Base-by-base conservation (phyloP, 2,329 filamentous ascomycete genomes). In the Teratosphaeriaceae sp. region DNA sequence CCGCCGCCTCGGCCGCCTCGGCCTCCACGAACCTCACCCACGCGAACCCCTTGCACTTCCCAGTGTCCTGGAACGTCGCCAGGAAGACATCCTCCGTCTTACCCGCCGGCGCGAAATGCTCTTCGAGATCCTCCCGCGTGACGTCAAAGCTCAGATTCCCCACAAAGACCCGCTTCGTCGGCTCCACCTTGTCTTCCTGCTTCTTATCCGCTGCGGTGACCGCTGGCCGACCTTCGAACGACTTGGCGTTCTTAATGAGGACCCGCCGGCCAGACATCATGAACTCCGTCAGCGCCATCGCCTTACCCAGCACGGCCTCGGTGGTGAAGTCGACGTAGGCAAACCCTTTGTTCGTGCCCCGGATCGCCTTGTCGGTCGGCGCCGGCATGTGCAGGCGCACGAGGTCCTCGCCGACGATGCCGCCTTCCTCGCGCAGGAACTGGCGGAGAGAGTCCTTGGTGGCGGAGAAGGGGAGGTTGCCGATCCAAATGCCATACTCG, bases 1-100 rank as follows among this genome's bases (percentile, higher is more conserved):
- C 88, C 3, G 85, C 86, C 57, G 76, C 76, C 38, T 82, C 78
- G 0, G 88, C 88, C 0, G 84, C 78, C 44, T 85, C 80, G 9
- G 89, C 61, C 39, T 88, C 81, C 60, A 83, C 82, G 66, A 97
- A 98, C 48, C 86, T 86, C 48, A 98, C 80, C 89, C 92, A 98
- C 5, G 84, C 92, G 67, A 84, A 98, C 15, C 92, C 94, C 70
- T 97, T 97, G 72, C 92, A 98, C 70, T 97, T 98, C 33, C 92
- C 92, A 16, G 84, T 84, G 64, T 98, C 94, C 65, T 97, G 87
- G 61, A 98, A 98, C 0, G 89, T 95, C 2, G 92, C 92, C 53
- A 97, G 73, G 67, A 94, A 90, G 51, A 88, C 77, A 69, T 85
- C 85, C 41, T 82, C 79, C 48, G 97, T 79, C 49, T 82, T 74